phyloP scores from a whole-genome alignment of 1,284 basidiomycete genomes.

The Phylloboletellus chloephorus region DNA sequence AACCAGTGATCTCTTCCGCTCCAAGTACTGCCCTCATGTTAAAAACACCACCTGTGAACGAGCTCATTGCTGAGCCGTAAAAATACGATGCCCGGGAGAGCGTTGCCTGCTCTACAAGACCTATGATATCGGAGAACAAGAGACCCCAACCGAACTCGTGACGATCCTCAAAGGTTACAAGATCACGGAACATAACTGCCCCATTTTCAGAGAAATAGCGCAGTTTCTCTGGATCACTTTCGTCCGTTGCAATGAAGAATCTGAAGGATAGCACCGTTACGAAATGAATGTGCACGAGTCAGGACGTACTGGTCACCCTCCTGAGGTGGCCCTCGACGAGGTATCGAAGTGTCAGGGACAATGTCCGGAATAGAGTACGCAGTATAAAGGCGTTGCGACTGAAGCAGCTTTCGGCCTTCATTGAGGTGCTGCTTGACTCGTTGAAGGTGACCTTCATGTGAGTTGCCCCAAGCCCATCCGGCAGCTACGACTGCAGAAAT shows the following conservation, averaged over 20 bases:
- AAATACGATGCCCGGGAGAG: slow-evolving; percentile 36
- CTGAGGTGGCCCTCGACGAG: slow-evolving; percentile 19
- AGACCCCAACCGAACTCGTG: slow-evolving; percentile 36
- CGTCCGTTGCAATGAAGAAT: slow-evolving; percentile 44
- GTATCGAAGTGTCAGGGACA: slow-evolving; percentile 15
- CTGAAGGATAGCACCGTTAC: slow-evolving; percentile 17
- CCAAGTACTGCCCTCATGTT: slow-evolving; percentile 34
- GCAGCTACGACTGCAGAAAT: slow-evolving; percentile 24
- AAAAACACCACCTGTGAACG: slow-evolving; percentile 36
- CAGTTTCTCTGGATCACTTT: slow-evolving; percentile 31
- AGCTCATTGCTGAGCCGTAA: slow-evolving; percentile 39
- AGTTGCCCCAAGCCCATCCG: slow-evolving; percentile 35
- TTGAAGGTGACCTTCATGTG: slow-evolving; percentile 33
- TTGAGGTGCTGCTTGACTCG: slow-evolving; percentile 32
- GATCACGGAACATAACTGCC: slow-evolving; percentile 35
- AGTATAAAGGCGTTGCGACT: slow-evolving; percentile 15
- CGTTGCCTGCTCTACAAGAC: slow-evolving; percentile 37
- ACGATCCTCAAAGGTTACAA: slow-evolving; percentile 35
- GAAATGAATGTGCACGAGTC: neutral
- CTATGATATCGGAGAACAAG: slow-evolving; percentile 37
- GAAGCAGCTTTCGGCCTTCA: slow-evolving; percentile 24
- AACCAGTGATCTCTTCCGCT: slow-evolving; percentile 20
- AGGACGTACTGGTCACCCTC: slow-evolving; percentile 19
- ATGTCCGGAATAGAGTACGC: slow-evolving; percentile 22
- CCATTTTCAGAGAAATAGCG: slow-evolving; percentile 31